Conservation (phyloP, 2,329 filamentous ascomycete genomes). For the Piedraia hortae region DNA sequence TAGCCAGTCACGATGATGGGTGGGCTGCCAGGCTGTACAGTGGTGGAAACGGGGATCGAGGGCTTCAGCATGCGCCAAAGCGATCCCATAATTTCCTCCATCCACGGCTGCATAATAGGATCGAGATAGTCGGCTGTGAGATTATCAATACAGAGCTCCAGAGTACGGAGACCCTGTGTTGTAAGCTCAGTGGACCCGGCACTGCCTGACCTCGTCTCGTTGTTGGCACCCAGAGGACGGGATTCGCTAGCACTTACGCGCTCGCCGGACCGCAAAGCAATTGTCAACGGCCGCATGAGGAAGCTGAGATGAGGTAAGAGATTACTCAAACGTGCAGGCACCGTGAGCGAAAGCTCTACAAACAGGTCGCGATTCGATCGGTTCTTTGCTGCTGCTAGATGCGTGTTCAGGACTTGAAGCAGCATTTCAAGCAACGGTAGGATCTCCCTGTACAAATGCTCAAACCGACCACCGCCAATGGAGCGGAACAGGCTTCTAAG, state of each 20-base stretch:
- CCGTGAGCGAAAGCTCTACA: constrained; percentile 86
- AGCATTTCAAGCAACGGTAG: constrained; percentile 90
- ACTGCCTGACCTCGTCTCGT: constrained; percentile 4
- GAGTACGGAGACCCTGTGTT: constrained; percentile 69
- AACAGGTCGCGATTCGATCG: constrained; percentile 81
- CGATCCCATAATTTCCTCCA: constrained; percentile 94
- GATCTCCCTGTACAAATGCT: constrained; percentile 95
- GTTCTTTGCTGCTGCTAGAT: constrained; percentile 78
- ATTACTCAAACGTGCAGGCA: constrained; percentile 81
- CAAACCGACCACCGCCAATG: constrained; percentile 90
- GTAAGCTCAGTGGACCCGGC: constrained; percentile 38
- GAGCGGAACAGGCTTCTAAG: constrained; percentile 80
- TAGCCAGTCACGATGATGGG: constrained; percentile 21
- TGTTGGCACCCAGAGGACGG: constrained; percentile 2
- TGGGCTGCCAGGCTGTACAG: constrained; percentile 3
- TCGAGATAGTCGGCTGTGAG: constrained; percentile 93
- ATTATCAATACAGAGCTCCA: constrained; percentile 95
- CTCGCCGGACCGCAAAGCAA: constrained; percentile 57
- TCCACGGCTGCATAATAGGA: constrained; percentile 95
- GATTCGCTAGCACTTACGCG: constrained; percentile 3
- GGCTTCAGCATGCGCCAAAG: constrained; percentile 88
- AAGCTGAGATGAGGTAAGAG: constrained; percentile 85
- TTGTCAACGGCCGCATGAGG: constrained; percentile 90
- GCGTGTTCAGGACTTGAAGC: constrained; percentile 83
- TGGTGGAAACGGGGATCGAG: constrained; percentile 44